Evolutionary conservation across 768 basidiomycete genomes (phyloP), one percentile per base, ranked within the genome.

Genomic region (Myochromella boudieri): DNA sequence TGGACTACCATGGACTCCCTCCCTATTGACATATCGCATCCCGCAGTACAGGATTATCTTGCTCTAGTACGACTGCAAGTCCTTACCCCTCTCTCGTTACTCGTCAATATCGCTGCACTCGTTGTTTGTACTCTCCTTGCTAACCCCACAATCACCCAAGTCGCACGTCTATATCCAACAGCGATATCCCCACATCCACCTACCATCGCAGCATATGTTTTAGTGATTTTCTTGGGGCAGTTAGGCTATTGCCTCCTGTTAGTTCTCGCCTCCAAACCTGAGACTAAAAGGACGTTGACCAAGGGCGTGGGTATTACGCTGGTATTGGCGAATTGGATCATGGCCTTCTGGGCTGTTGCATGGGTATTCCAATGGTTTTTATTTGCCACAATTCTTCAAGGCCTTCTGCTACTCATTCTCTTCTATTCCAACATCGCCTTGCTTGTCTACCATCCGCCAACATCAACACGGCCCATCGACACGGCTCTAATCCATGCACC

Each of bases 401-500:
- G 88, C 0, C 57, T 93, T 25, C 68, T 92, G 4, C 66, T 89
- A 2, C 65, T 91, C 41, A 61, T 88, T 34, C 71, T 97, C 1
- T 57, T 91, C 7, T 94, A 91, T 54, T 84, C 91, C 44, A 92
- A 93, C 60, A 57, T 92, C 37, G 82, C 82, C 0, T 74, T 95
- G 5, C 69, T 93, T 33, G 68, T 85, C 12, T 91, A 94, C 59
- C 86, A 87, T 37, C 65, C 75, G 0, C 85, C 86, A 0, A 76
- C 70, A 0, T 68, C 68, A 18, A 62, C 68, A 0, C 76, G 82
- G 1, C 91, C 90, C 0, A 63, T 95, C 31, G 91, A 94, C 62
- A 82, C 80, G 26, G 74, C 84, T 0, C 83, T 95, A 54, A 89
- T 97, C 46, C 94, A 97, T 55, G 87, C 89, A 0, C 95, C 95